A percentile compares a stretch with the other conserved stretches of the same genome.
phyloP scores from a whole-genome alignment of 1,284 basidiomycete species.

The Rhodotorula glutinis region DNA sequence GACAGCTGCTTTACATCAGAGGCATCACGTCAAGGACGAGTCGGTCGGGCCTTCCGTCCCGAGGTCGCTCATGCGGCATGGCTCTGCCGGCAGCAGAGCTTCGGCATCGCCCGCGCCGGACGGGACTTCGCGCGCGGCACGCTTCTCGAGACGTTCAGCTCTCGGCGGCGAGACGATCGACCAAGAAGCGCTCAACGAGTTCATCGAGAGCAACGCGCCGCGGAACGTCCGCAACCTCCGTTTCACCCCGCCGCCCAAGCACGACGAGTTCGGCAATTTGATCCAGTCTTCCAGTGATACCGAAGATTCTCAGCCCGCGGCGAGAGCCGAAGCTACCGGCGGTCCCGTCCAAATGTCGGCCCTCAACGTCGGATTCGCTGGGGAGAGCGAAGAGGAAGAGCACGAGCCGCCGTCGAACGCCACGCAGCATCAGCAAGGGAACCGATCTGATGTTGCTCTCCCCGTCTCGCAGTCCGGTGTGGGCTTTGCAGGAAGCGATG shows the following conservation, averaged over 20 bases:
- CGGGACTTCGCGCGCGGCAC: not conserved
- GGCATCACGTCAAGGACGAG: too few relatives aligned
- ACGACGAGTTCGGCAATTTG: conserved; percentile 6
- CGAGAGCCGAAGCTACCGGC: too few relatives aligned
- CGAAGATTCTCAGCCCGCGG: not conserved
- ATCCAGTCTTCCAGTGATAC: not conserved
- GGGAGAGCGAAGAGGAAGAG: conserved; percentile 1
- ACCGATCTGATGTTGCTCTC: not conserved
- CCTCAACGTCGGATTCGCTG: not conserved
- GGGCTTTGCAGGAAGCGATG: not conserved
- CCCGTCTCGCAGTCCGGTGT: too few relatives aligned
- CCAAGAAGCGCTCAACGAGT: not conserved
- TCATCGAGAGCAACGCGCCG: conserved; percentile 3
- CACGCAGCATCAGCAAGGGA: not conserved
- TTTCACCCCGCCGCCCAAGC: conserved; percentile 6
- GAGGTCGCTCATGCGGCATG: too few relatives aligned
- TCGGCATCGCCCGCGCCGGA: not conserved
- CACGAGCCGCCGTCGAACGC: not conserved
- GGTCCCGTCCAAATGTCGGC: too few relatives aligned
- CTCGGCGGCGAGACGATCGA: not conserved
- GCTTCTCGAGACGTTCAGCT: not conserved
- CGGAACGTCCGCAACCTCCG: not conserved
- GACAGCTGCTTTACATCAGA: too few relatives aligned
- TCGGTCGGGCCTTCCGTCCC: too few relatives aligned
- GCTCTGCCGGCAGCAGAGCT: too few relatives aligned